Conservation (phyloP, 352 stramenopile species). For the Pythium brachiatum region DNA sequence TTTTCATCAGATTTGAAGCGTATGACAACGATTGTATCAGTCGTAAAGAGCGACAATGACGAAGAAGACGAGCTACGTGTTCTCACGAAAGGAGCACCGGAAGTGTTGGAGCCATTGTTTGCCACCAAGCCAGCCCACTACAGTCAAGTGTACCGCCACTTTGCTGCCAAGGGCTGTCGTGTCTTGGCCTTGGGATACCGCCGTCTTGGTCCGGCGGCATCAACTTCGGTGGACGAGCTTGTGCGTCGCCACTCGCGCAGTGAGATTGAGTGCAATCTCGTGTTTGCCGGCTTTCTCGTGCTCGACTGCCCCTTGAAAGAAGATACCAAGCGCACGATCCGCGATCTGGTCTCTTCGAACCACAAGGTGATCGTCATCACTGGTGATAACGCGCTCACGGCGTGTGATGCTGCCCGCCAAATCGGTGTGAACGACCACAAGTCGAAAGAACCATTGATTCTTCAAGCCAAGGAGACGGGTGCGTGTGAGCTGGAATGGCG, state of each 20-base stretch:
- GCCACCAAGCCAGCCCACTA: constrained; percentile 72
- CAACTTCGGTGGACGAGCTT: constrained; percentile 19
- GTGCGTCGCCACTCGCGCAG: constrained; percentile 30
- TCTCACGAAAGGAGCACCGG: constrained; percentile 94
- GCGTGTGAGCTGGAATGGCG: constrained; percentile 26
- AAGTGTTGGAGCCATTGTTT: constrained; percentile 84
- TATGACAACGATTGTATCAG: constrained; percentile 87
- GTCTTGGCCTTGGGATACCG: constrained; percentile 90
- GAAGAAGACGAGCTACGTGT: constrained; percentile 33
- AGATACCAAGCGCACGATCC: constrained; percentile 84
- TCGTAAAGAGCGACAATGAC: constrained; percentile 35
- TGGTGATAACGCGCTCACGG: constrained; percentile 92
- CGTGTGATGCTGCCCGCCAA: constrained; percentile 89
- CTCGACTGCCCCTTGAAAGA: constrained; percentile 92
- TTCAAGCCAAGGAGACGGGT: constrained; percentile 11
- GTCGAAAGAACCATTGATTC: constrained; percentile 22
- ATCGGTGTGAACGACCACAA: constrained; percentile 62
- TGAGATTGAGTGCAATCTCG: constrained; percentile 80
- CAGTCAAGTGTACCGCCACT: constrained; percentile 37
- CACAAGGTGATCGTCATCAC: constrained; percentile 94
- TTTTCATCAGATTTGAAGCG: constrained; percentile 90
- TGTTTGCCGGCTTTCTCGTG: constrained; percentile 92
- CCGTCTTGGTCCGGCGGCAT: constrained; percentile 27
- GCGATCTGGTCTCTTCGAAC: constrained; percentile 69
- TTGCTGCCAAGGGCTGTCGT: constrained; percentile 37